Evolutionary conservation across 176 grass and related monocot species (phyloP).

Genomic region (Carex pumila): DNA sequence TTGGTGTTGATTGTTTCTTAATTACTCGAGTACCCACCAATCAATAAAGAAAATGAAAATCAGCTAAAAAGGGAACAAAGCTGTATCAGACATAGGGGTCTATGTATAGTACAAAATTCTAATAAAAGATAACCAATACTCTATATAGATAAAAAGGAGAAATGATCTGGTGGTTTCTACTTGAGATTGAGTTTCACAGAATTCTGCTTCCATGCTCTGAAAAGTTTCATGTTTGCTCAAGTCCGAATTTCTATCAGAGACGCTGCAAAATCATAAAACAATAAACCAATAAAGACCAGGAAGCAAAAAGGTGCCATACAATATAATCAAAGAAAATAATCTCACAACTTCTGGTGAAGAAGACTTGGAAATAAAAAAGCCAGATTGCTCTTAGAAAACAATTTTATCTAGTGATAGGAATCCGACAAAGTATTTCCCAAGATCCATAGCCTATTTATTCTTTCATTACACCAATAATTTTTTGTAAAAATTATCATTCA

Average conservation of each 20-base stretch:
- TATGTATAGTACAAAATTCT: background rate
- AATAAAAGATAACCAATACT: background rate
- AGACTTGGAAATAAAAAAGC: background rate
- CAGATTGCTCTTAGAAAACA: background rate
- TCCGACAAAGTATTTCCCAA: background rate
- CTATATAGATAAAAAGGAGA: background rate
- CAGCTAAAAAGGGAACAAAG: background rate
- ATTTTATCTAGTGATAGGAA: background rate
- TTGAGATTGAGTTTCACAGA: constrained; percentile 22
- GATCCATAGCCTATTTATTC: background rate
- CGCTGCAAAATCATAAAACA: constrained; percentile 4
- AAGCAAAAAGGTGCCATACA: background rate
- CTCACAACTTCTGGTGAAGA: background rate
- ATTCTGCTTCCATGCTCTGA: constrained; percentile 1
- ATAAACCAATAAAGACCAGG: background rate
- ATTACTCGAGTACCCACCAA: background rate
- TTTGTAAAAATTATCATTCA: background rate
- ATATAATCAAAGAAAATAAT: background rate
- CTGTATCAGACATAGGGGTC: background rate
- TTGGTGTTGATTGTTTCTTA: background rate
- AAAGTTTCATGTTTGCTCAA: background rate
- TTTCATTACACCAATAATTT: background rate
- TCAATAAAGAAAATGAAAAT: background rate
- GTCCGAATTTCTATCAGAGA: background rate
- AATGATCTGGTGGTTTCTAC: background rate